A percentile compares a stretch with the other conserved stretches of the same genome.
phyloP scores from a whole-genome alignment of 2,329 filamentous ascomycete genomes.

The Fusarium keratoplasticum region DNA sequence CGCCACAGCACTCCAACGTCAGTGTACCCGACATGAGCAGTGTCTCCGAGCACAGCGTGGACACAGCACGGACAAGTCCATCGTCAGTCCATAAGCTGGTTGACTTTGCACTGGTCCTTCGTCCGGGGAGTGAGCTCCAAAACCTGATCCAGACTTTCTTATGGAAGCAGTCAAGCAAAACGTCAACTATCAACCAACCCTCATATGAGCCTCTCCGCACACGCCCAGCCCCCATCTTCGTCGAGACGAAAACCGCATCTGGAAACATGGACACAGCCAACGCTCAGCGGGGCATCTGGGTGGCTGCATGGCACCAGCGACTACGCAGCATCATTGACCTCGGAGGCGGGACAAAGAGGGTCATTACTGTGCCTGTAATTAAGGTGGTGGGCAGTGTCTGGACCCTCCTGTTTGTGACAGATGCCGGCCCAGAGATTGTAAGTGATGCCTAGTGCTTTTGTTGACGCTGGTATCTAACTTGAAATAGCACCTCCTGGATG shows the following conservation, averaged over 20 bases:
- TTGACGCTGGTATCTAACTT: not conserved
- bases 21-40: not conserved
- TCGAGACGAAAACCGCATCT: not conserved
- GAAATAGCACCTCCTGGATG: not conserved
- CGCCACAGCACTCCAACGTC: not conserved
- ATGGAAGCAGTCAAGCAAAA: not conserved
- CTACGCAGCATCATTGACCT: constrained; percentile 12
- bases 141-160: not conserved
- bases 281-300: constrained; percentile 12
- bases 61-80: not conserved
- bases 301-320: constrained; percentile 26
- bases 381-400: constrained; percentile 14
- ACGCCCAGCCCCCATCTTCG: not conserved
- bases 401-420: constrained; percentile 19
- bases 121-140: not conserved
- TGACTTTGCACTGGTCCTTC: constrained; percentile 1
- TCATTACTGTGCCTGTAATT: constrained; percentile 14
- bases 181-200: not conserved
- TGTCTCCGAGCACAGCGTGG: not conserved
- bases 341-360: not conserved
- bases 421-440: constrained; percentile 10
- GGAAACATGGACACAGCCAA: constrained; percentile 8
- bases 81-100: constrained; percentile 13
- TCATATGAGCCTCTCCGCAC: not conserved
- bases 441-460: not conserved